Evolutionary conservation across 2,329 filamentous ascomycete species (phyloP).

Genomic region (Rhynchosporium graminicola): DNA sequence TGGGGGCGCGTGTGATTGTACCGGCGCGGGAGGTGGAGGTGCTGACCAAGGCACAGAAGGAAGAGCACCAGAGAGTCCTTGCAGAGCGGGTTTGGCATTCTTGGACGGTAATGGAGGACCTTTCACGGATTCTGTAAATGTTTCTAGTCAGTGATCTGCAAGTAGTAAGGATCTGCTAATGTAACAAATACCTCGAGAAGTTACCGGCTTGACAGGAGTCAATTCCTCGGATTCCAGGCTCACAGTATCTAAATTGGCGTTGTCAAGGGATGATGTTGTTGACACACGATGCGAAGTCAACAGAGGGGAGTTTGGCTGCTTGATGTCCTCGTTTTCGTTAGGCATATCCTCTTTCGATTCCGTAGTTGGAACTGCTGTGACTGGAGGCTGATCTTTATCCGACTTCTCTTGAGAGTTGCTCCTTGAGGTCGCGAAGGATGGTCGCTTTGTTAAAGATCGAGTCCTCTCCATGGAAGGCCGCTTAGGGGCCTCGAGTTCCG

Average conservation of each 20-base stretch:
- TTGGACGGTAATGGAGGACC: constrained; percentile 36
- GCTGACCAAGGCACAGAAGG: constrained; percentile 74
- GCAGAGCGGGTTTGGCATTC: constrained; percentile 47
- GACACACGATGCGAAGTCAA: constrained; percentile 53
- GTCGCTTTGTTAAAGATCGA: constrained; percentile 45
- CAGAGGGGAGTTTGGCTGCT: constrained; percentile 50
- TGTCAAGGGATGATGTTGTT: constrained; percentile 56
- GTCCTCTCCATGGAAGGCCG: constrained; percentile 32
- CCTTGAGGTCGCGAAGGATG: constrained; percentile 38
- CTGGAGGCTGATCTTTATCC: constrained; percentile 33
- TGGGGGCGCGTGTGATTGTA: constrained; percentile 30
- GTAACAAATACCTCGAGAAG: constrained; percentile 25
- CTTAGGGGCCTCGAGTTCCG: constrained; percentile 28
- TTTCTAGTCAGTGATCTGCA: constrained; percentile 1
- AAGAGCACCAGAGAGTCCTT: constrained; percentile 71
- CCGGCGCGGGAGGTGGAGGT: constrained; percentile 49
- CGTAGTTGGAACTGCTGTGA: constrained; percentile 27
- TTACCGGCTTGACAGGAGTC: constrained; percentile 16
- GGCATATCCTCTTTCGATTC: constrained; percentile 38
- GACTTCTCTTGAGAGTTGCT: constrained; percentile 34
- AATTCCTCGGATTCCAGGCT: constrained; percentile 55
- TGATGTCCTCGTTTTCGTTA: constrained; percentile 32
- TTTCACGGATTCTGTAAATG: constrained; percentile 35
- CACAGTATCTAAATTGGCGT: constrained; percentile 51
- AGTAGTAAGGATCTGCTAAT: background rate